phyloP scores from a whole-genome alignment of 2,329 filamentous ascomycete genomes.

The Aspergillus sp. region DNA sequence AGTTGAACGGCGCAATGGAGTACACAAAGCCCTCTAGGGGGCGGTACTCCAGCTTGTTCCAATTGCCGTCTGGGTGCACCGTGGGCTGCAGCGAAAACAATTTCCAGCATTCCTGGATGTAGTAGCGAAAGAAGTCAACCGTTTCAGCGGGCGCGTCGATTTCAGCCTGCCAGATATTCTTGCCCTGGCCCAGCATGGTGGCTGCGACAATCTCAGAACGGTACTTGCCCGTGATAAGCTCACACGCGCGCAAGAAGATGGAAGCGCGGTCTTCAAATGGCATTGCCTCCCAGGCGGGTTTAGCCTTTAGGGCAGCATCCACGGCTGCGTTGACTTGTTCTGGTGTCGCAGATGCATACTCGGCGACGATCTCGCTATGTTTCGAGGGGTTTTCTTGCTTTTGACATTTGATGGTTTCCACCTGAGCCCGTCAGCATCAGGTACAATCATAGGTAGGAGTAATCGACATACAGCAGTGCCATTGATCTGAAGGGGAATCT shows the following conservation, averaged over 20 bases:
- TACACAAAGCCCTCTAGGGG: constrained; percentile 94
- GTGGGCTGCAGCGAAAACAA: constrained; percentile 56
- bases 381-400: no score
- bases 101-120: constrained; percentile 48
- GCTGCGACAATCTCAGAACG: constrained; percentile 94
- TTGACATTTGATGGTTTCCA: no score
- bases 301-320: constrained; percentile 74
- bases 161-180: constrained; percentile 99
- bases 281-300: constrained; percentile 76
- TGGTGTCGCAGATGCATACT: no score
- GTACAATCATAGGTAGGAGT: no score
- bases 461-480: no score
- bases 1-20: constrained; percentile 91
- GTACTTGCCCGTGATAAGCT: constrained; percentile 86
- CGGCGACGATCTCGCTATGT: no score
- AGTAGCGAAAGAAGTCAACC: constrained; percentile 79
- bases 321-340: constrained; percentile 53
- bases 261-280: constrained; percentile 89
- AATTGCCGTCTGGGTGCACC: constrained; percentile 61
- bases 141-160: constrained; percentile 92
- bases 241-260: constrained; percentile 92
- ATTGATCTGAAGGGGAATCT: no score
- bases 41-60: constrained; percentile 72
- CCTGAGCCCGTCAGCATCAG: no score
- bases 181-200: constrained; percentile 93